Conservation (phyloP, 2,329 filamentous ascomycete species). For the Tympanopsis confertula region DNA sequence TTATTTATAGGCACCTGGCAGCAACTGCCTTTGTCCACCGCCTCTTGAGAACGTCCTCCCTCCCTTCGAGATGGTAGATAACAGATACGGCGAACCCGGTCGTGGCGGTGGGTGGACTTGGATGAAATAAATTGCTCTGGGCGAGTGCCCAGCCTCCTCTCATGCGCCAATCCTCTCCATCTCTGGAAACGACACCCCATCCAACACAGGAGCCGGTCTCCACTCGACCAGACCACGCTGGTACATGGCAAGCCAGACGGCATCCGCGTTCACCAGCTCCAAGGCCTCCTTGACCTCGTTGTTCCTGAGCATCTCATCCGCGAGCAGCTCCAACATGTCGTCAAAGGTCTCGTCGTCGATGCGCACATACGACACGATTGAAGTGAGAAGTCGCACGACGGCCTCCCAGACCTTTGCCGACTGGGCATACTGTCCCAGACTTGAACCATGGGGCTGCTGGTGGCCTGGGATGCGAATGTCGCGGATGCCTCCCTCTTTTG, state of each 20-base stretch:
- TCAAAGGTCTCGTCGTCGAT: slow-evolving; percentile 63
- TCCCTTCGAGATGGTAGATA: too few relatives aligned
- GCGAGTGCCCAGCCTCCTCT: too few relatives aligned
- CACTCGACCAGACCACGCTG: slow-evolving; percentile 27
- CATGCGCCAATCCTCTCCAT: background rate
- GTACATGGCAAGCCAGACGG: slow-evolving; percentile 60
- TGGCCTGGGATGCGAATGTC: background rate
- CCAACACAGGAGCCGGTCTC: slow-evolving; percentile 24
- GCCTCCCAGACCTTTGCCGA: slow-evolving; percentile 54
- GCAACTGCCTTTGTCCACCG: too few relatives aligned
- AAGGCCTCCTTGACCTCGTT: slow-evolving; percentile 41
- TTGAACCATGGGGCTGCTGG: slow-evolving; percentile 9
- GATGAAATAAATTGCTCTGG: too few relatives aligned
- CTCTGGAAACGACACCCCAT: slow-evolving; percentile 26
- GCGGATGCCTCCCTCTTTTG: slow-evolving; percentile 3
- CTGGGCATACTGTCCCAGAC: slow-evolving; percentile 48
- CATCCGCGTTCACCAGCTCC: slow-evolving; percentile 57
- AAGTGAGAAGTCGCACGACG: slow-evolving; percentile 42
- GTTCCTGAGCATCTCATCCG: slow-evolving; percentile 30
- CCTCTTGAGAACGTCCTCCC: too few relatives aligned
- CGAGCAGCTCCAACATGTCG: slow-evolving; percentile 53
- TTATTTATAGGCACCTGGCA: too few relatives aligned
- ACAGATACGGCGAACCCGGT: too few relatives aligned
- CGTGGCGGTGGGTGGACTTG: too few relatives aligned
- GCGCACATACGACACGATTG: slow-evolving; percentile 48